These are phyloP conservation scores for Crithidia brevicula DNA, from an alignment of 208 protist genomes.

Conservation along the genomic window DNA sequence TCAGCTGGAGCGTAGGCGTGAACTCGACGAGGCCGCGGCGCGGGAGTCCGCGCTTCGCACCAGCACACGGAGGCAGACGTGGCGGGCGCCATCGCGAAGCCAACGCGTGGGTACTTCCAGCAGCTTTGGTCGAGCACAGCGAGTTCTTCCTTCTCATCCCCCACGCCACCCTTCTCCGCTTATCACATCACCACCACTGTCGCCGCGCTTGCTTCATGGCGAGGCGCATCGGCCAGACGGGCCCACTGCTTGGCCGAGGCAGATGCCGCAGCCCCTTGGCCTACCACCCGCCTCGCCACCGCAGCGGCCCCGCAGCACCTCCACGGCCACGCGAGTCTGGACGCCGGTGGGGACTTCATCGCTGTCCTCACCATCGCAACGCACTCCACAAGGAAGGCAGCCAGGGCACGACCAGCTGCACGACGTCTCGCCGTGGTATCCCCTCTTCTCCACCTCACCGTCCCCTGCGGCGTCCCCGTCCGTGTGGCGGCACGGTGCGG, in stretches of 20 bases:
- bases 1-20: not conserved
- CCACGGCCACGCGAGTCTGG: not conserved
- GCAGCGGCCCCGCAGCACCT: not conserved
- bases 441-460: slow-evolving; percentile 8
- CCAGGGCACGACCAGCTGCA: not conserved
- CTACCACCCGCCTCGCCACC: slow-evolving; percentile 10
- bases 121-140: not conserved
- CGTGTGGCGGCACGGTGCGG: no score
- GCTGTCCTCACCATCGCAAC: no score
- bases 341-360: no score
- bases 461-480: slow-evolving; percentile 8
- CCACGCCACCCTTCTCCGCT: not conserved
- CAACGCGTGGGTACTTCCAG: no score
- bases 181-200: not conserved
- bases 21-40: not conserved
- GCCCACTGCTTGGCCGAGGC: not conserved
- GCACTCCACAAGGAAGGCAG: not conserved
- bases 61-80: not conserved
- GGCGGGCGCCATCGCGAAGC: not conserved
- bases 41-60: not conserved
- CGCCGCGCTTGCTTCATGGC: not conserved
- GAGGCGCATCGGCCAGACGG: no score
- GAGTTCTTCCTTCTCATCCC: not conserved
- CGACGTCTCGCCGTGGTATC: slow-evolving; percentile 12
- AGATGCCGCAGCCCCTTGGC: not conserved